Evolutionary conservation across 306 rosid species (phyloP).

Genomic region (Begonia masoniana): DNA sequence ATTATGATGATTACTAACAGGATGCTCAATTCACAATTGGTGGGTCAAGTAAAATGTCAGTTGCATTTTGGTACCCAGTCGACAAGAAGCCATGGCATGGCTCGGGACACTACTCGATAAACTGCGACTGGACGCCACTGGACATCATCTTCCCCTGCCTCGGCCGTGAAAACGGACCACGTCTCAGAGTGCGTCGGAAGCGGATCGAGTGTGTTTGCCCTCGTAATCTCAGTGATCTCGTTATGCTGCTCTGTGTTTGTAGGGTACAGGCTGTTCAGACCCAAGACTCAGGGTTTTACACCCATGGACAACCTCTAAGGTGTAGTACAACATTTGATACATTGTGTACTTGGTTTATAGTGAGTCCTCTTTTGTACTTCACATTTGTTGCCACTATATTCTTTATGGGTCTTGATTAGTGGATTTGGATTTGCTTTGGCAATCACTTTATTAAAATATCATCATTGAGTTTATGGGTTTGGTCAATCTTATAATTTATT

Average conservation of each 20-base stretch:
- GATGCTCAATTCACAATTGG: slow-evolving; percentile 81
- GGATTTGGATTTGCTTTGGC: background rate
- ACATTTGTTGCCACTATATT: slow-evolving; percentile 27
- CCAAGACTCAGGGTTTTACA: slow-evolving; percentile 31
- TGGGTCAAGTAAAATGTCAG: slow-evolving; percentile 72
- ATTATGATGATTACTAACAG: slow-evolving; percentile 20
- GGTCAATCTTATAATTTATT: too few species aligned
- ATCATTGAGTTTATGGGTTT: too few species aligned
- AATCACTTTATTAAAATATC: background rate
- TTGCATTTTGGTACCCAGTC: slow-evolving; percentile 86
- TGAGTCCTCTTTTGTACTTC: slow-evolving; percentile 17
- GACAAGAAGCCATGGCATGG: slow-evolving; percentile 82
- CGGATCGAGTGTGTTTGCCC: slow-evolving; percentile 59
- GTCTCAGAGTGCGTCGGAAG: slow-evolving; percentile 36
- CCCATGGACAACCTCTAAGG: slow-evolving; percentile 61
- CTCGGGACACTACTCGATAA: slow-evolving; percentile 73
- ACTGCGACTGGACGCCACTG: slow-evolving; percentile 82
- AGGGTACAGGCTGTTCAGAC: slow-evolving; percentile 43
- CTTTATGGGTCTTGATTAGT: slow-evolving; percentile 5
- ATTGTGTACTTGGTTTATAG: too few species aligned
- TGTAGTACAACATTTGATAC: too few species aligned
- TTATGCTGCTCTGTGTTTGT: slow-evolving; percentile 65
- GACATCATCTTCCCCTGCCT: slow-evolving; percentile 44
- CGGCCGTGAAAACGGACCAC: slow-evolving; percentile 16
- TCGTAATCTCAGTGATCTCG: slow-evolving; percentile 72